Evolutionary conservation across 306 rosid genomes (phyloP).

Genomic region (Glycine soja): DNA sequence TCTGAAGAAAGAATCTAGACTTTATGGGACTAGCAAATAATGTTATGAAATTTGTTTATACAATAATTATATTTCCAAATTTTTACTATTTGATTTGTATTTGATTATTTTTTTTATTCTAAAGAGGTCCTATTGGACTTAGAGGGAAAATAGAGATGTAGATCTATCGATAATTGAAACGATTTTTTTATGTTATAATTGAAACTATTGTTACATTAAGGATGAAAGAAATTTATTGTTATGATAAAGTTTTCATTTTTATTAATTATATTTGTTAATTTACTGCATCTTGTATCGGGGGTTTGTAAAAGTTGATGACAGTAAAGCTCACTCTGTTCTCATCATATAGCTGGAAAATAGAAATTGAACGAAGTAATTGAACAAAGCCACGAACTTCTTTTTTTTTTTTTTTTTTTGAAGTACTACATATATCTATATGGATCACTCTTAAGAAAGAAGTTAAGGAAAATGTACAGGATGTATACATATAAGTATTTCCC

Average conservation of each 20-base stretch:
- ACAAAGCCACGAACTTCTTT: too few species aligned
- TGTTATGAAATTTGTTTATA: neutral
- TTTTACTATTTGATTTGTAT: neutral
- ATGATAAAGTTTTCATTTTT: neutral
- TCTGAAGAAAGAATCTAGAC: conserved; percentile 34
- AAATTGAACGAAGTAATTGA: too few species aligned
- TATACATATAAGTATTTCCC: neutral
- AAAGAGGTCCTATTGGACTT: neutral
- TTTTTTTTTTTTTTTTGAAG: too few species aligned
- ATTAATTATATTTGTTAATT: neutral
- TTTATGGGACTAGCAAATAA: neutral
- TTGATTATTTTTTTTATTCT: neutral
- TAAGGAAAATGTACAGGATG: neutral
- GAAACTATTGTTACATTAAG: neutral
- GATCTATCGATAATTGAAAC: neutral
- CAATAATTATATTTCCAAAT: neutral
- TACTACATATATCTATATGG: too few species aligned
- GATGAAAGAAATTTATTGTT: neutral
- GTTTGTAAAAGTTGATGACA: neutral
- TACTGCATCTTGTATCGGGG: neutral
- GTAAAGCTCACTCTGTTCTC: too few species aligned
- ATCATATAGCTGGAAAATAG: neutral
- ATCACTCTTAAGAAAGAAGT: too few species aligned
- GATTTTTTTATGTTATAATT: neutral
- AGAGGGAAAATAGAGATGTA: neutral